Percentiles rank a stretch among this genome's conserved stretches.
phyloP scores from a whole-genome alignment of 108 stramenopile species.

The Nitzschia putrida region DNA sequence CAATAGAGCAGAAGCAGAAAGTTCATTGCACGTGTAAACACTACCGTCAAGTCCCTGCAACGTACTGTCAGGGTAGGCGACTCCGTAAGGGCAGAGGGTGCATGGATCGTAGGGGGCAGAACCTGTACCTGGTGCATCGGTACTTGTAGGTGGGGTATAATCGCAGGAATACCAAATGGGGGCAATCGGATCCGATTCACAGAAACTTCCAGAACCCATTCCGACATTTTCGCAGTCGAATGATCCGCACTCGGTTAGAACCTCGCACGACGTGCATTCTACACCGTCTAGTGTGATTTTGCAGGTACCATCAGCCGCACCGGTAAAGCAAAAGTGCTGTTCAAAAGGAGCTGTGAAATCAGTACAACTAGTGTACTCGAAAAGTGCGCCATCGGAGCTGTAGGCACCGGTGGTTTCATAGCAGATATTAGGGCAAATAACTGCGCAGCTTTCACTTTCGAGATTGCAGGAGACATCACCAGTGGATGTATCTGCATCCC shows the following conservation, averaged over 20 bases:
- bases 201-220: neutral
- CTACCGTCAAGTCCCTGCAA: neutral
- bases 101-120: neutral
- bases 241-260: neutral
- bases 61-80: neutral
- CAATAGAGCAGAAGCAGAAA: neutral
- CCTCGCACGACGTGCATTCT: constrained; percentile 1
- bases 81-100: constrained; percentile 7
- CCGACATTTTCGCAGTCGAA: constrained; percentile 20
- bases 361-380: neutral
- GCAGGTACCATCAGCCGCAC: constrained; percentile 1
- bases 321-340: constrained; percentile 3
- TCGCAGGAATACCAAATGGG: neutral
- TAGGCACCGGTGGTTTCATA: too few species aligned
- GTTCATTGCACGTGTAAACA: neutral
- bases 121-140: too few species aligned
- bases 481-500: neutral
- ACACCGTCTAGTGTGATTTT: neutral
- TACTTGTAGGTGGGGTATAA: too few species aligned
- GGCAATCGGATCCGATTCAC: neutral
- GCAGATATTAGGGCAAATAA: constrained; percentile 1
- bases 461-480: too few species aligned
- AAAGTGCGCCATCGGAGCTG: neutral
- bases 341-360: constrained; percentile 2
- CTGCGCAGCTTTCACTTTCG: neutral